phyloP scores from a whole-genome alignment of 192 early-diverging fungal genomes.

The Backusella westeae region DNA sequence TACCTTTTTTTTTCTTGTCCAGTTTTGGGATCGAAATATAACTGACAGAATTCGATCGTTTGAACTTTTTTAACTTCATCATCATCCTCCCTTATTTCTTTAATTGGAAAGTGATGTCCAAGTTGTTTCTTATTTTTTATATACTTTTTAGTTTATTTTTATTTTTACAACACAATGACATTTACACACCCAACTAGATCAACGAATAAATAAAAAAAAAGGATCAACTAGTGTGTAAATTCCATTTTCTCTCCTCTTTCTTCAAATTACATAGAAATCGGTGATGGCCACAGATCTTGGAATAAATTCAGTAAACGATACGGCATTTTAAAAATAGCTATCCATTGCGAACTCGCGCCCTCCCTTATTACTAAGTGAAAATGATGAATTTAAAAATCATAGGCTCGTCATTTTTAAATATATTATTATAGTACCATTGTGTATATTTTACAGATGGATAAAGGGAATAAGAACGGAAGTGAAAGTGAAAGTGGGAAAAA shows the following conservation, averaged over 20 bases:
- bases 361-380: slow-evolving; percentile 1
- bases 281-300: not conserved
- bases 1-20: not conserved
- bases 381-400: not conserved
- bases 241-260: not conserved
- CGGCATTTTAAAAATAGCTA: slow-evolving; percentile 1
- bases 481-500: not conserved
- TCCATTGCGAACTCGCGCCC: not conserved
- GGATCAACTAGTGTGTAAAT: not conserved
- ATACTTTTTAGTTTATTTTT: not conserved
- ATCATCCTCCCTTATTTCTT: not conserved
- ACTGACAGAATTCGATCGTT: slow-evolving; percentile 1
- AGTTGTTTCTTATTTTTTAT: not conserved
- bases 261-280: not conserved
- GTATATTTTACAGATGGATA: not conserved
- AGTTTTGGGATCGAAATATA: slow-evolving; percentile 6
- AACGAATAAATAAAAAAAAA: not conserved
- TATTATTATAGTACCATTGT: not conserved
- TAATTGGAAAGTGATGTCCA: not conserved
- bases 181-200: not conserved
- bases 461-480: not conserved
- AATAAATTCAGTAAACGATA: not conserved
- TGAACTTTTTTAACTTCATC: not conserved
- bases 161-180: not conserved
- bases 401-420: not conserved